Base-by-base conservation (phyloP, 2,329 filamentous ascomycete genomes). In the Neoarthrinium moseri region DNA sequence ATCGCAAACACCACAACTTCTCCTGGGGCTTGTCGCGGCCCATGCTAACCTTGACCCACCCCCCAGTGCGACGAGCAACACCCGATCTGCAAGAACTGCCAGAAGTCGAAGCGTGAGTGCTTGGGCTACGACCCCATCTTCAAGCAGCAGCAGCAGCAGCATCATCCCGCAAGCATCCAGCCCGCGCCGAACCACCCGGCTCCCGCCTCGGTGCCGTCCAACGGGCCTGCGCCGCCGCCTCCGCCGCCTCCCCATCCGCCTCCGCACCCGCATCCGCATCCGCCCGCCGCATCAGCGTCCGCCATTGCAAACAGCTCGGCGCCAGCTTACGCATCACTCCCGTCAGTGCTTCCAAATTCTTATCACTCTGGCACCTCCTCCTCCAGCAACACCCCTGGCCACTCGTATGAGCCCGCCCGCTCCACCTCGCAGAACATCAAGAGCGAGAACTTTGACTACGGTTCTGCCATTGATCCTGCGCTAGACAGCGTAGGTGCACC, bases 21-120 rank as follows among this genome's bases (percentile, higher is more conserved):
- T n/a, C n/a, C n/a, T n/a, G n/a, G n/a, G n/a, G n/a, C n/a, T n/a
- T n/a, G n/a, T n/a, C n/a, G n/a, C n/a, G n/a, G n/a, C n/a, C n/a
- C n/a, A n/a, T n/a, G n/a, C n/a, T n/a, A n/a, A n/a, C n/a, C n/a
- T n/a, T 30, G 35, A 51, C 50, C 56, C 56, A 41, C 27, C 15
- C 17, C 20, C 8, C 66, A 96, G 94, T 99, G 94, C 72, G 94
- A 97, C 80, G 94, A 99, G 76, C 84, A 83, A 50, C 91, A 96
- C 68, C 94, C 94, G 18, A 84, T 86, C 49, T 99, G 94, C 75
- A 85, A 90, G 71, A 90, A 94, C 63, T 94, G 89, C 71, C 85
- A 86, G 62, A 94, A 94, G 67, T 91, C 87, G 56, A 94, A 92
- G 70, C 87, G 89, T 61, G 88, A 92, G 59, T 94, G 89, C 62